Percentiles rank a stretch among this genome's conserved stretches.
Evolutionary conservation across 208 protist genomes (phyloP).

Genomic region (Trypanosoma platydactyli): DNA sequence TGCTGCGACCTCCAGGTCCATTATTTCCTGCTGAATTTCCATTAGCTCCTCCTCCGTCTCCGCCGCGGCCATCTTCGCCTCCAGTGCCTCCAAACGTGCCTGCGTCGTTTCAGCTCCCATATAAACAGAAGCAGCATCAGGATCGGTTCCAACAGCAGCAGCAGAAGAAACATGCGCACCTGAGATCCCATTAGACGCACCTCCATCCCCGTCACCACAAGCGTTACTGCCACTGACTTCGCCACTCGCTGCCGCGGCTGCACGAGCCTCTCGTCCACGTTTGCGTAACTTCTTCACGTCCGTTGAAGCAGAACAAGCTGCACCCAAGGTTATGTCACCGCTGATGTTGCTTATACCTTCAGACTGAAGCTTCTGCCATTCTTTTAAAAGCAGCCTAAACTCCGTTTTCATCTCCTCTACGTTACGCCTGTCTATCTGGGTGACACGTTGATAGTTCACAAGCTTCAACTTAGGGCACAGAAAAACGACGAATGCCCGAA

Average conservation of each 20-base stretch:
- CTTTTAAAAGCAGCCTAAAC: conserved; percentile 22
- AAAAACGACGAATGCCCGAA: conserved; percentile 80
- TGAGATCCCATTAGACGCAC: not conserved
- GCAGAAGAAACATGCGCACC: conserved; percentile 1
- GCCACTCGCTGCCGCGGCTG: conserved; percentile 24
- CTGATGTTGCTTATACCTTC: not conserved
- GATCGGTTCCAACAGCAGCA: not conserved
- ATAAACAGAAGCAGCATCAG: not conserved
- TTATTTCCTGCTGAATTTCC: conserved; percentile 75
- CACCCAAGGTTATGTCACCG: not conserved
- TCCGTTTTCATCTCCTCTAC: conserved; percentile 26
- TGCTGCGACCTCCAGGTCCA: conserved; percentile 46
- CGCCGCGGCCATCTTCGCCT: conserved; percentile 62
- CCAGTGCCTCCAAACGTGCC: conserved; percentile 55
- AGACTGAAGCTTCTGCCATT: conserved; percentile 13
- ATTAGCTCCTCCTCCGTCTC: conserved; percentile 79
- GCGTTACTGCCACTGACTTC: conserved; percentile 1
- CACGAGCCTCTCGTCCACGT: conserved; percentile 71
- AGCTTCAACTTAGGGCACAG: conserved; percentile 80
- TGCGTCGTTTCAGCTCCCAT: conserved; percentile 40
- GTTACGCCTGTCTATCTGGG: conserved; percentile 39
- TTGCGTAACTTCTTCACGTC: conserved; percentile 60
- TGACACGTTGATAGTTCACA: conserved; percentile 88
- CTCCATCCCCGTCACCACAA: not conserved
- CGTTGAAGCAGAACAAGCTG: not conserved